Base-by-base conservation (phyloP, 192 early-diverging fungal species). In the Phlyctochytrium arcticum region DNA sequence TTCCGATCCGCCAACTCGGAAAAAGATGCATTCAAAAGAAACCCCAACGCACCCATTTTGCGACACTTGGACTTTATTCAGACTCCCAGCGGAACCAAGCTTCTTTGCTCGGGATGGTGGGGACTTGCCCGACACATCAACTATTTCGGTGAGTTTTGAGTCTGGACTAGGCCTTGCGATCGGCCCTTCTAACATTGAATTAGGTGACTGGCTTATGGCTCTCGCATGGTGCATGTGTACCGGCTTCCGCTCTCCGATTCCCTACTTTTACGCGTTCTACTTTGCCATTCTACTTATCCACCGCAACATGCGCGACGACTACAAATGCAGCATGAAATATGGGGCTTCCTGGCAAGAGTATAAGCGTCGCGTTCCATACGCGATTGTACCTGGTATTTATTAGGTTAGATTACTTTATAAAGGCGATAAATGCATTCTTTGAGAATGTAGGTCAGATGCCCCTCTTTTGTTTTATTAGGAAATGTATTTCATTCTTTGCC, bases 31-130 rank as follows among this genome's bases (percentile, higher is more conserved):
- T 98, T 98, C 83, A 75, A 93, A 42, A 85, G 82, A 26, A 63
- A 75, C 48, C 51, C 65, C 65, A 29, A 32, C 27, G n/a, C 36
- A 4, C 68, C 69, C 4, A 12, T 17, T 6, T 65, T 87, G 53
- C 65, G 73, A 55, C 79, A 94, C 59, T 76, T 95, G 50, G 87
- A 88, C 68, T 98, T 84, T 68, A 90, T 98, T 35, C 79, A 85
- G 35, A 98, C 96, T 9, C 77, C 86, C 66, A 50, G 84, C 8
- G 96, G 96, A 50, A 88, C 85, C 56, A 83, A 79, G 54, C 80
- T 98, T 51, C 75, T 98, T 39, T 79, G 85, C 58, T 84, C 77
- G 55, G 92, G 96, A 21, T 98, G 94, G 96, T 98, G 96, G 96
- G 94, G 94, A 4, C 70, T 83, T 57, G 88, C 96, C 10, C 85